These are phyloP conservation scores for Trypanosoma vivax DNA, from an alignment of 208 protist genomes.

Conservation along the genomic window DNA sequence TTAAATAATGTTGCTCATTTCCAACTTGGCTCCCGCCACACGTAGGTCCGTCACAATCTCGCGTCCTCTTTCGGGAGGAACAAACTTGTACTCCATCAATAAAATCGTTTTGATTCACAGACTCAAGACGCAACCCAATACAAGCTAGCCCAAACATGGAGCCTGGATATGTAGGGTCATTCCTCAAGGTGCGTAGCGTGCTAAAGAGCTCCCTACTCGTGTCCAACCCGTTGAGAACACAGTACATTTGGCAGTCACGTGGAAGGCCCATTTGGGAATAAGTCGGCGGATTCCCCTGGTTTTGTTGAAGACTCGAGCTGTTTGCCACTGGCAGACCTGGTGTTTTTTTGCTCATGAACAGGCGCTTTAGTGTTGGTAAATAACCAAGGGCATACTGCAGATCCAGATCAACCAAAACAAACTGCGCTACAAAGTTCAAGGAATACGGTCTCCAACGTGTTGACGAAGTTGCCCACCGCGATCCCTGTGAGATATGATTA, in stretches of 20 bases:
- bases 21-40: not conserved
- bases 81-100: not conserved
- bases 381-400: slow-evolving; percentile 54
- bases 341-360: slow-evolving; percentile 8
- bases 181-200: not conserved
- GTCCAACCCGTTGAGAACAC: not conserved
- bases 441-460: slow-evolving; percentile 62
- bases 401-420: slow-evolving; percentile 57
- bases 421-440: slow-evolving; percentile 38
- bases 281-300: too few relatives aligned
- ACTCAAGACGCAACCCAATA: slow-evolving; percentile 1
- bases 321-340: not conserved
- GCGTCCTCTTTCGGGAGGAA: slow-evolving; percentile 12
- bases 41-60: slow-evolving; percentile 11
- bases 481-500: slow-evolving; percentile 21
- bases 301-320: too few relatives aligned
- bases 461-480: slow-evolving; percentile 33
- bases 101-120: not conserved
- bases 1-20: slow-evolving; percentile 12
- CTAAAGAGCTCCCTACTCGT: slow-evolving; percentile 11
- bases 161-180: not conserved
- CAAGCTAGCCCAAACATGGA: slow-evolving; percentile 1
- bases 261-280: too few relatives aligned
- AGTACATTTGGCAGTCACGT: slow-evolving; percentile 15
- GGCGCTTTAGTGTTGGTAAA: slow-evolving; percentile 5